A percentile compares a stretch with the other conserved stretches of the same genome.
phyloP scores from a whole-genome alignment of 83 land plant genomes.

The Isoetes engelmannii region DNA sequence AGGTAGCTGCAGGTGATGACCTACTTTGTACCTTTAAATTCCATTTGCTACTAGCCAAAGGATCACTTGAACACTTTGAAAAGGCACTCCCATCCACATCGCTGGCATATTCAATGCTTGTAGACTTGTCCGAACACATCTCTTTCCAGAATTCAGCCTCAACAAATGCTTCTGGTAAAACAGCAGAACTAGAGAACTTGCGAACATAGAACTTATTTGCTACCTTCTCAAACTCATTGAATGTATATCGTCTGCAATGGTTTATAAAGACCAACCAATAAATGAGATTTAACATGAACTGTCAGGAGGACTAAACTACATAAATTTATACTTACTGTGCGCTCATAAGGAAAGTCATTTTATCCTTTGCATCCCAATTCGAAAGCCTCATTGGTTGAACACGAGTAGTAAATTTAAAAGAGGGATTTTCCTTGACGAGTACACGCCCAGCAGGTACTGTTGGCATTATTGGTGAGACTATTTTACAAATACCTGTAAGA shows the following conservation, averaged over 20 bases:
- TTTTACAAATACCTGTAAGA: constrained; percentile 77
- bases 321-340: constrained; percentile 44
- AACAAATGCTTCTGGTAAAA: constrained; percentile 57
- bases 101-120: constrained; percentile 80
- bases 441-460: constrained; percentile 82
- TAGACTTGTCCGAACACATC: constrained; percentile 62
- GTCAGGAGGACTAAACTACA: background rate
- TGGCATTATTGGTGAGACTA: constrained; percentile 68
- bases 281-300: background rate
- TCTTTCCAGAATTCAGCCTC: constrained; percentile 89
- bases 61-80: constrained; percentile 63
- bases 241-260: constrained; percentile 65
- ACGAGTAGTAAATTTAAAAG: constrained; percentile 75
- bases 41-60: constrained; percentile 80
- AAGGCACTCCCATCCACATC: constrained; percentile 97
- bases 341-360: constrained; percentile 73
- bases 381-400: constrained; percentile 83
- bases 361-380: constrained; percentile 75
- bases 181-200: constrained; percentile 61
- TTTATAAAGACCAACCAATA: too few species aligned
- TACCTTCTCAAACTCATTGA: constrained; percentile 86
- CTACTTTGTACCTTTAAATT: constrained; percentile 60
- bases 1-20: background rate
- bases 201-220: constrained; percentile 82
- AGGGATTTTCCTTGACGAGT: constrained; percentile 69